phyloP scores from a whole-genome alignment of 1,284 basidiomycete genomes.

The Prillingera fragicola region DNA sequence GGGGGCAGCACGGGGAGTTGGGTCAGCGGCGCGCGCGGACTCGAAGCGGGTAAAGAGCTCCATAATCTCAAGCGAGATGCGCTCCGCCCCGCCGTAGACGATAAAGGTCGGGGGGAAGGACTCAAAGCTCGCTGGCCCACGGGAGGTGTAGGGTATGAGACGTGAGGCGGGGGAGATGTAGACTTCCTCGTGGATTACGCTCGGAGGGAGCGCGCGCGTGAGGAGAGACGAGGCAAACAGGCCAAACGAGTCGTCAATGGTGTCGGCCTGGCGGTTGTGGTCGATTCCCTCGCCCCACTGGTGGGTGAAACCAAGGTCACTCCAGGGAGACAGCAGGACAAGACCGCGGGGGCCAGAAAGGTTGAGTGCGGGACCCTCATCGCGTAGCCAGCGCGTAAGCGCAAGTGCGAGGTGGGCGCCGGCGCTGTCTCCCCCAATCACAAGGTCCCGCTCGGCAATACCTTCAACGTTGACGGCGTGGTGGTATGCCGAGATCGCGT shows the following conservation, averaged over 20 bases:
- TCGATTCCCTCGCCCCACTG: conserved; percentile 32
- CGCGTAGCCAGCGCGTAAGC: conserved; percentile 32
- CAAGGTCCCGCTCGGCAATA: conserved; percentile 55
- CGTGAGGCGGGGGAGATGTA: conserved; percentile 40
- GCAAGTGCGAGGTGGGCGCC: conserved; percentile 65
- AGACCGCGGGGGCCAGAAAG: conserved; percentile 51
- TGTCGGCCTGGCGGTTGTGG: conserved; percentile 33
- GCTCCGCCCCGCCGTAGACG: conserved; percentile 40
- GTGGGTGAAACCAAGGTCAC: conserved; percentile 51
- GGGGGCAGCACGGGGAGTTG: background rate
- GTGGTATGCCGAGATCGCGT: conserved; percentile 59
- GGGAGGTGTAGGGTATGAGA: conserved; percentile 17
- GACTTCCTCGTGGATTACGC: conserved; percentile 27
- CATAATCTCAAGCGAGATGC: conserved; percentile 31
- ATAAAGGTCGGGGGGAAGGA: conserved; percentile 38
- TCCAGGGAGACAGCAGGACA: conserved; percentile 59
- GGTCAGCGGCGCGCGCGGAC: conserved; percentile 9
- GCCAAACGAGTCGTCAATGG: conserved; percentile 41
- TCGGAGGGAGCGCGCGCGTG: conserved; percentile 30
- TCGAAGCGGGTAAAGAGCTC: conserved; percentile 30
- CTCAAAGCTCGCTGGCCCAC: conserved; percentile 22
- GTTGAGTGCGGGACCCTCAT: conserved; percentile 26
- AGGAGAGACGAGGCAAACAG: conserved; percentile 41
- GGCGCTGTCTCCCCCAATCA: conserved; percentile 63
- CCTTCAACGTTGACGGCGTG: conserved; percentile 54